These are phyloP conservation scores for Escovopsis sp. DNA, from an alignment of 2,329 filamentous ascomycete species.

Conservation along the genomic window DNA sequence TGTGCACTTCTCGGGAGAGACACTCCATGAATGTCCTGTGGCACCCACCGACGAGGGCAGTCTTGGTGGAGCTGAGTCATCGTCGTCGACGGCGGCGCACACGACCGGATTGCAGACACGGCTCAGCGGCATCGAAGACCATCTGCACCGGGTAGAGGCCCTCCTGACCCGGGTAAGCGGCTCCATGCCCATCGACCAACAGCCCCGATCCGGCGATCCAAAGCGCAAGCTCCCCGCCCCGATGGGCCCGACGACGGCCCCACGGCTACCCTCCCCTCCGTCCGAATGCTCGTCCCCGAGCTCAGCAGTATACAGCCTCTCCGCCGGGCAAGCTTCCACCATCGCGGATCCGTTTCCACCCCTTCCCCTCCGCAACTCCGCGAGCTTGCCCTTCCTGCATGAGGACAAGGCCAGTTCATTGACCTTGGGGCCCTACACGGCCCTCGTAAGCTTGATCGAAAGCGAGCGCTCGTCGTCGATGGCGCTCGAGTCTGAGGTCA, in stretches of 20 bases:
- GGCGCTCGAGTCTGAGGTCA: constrained; percentile 40
- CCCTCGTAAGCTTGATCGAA: constrained; percentile 36
- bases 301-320: constrained; percentile 26
- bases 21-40: too few relatives aligned
- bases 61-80: too few relatives aligned
- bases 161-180: constrained; percentile 35
- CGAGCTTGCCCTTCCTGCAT: constrained; percentile 27
- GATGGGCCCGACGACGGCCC: constrained; percentile 4
- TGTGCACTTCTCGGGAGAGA: too few relatives aligned
- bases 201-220: constrained; percentile 15
- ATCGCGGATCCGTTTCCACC: constrained; percentile 26
- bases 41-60: too few relatives aligned
- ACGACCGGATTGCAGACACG: constrained; percentile 38
- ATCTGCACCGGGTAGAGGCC: constrained; percentile 36
- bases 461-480: constrained; percentile 40
- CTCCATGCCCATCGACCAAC: constrained; percentile 25
- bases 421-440: constrained; percentile 31
- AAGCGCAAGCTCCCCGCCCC: constrained; percentile 11
- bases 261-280: constrained; percentile 4
- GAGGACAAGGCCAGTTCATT: constrained; percentile 18
- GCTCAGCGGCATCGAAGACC: constrained; percentile 34
- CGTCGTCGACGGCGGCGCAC: constrained; percentile 44
- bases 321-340: constrained; percentile 30
- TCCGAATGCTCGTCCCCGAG: constrained; percentile 19
- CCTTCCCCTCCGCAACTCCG: constrained; percentile 29